Evolutionary conservation across 306 rosid species (phyloP).

Genomic region (Trifolium repens): DNA sequence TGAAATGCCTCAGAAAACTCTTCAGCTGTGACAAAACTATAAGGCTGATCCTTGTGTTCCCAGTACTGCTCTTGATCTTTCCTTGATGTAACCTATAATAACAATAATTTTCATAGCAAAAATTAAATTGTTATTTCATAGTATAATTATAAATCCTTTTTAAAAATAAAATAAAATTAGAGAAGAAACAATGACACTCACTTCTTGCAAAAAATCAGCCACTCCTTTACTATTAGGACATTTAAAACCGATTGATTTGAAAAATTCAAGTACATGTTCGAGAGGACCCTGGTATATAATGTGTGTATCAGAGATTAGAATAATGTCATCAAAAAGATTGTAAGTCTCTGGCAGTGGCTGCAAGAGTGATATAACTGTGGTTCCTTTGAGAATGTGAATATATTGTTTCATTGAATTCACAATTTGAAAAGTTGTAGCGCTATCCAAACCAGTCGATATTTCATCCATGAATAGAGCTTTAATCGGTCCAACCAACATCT

Average conservation of each 20-base stretch:
- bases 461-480: conserved; percentile 66
- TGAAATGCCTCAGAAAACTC: conserved; percentile 50
- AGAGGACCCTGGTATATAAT: conserved; percentile 68
- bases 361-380: conserved; percentile 56
- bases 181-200: conserved; percentile 34
- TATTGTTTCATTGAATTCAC: conserved; percentile 62
- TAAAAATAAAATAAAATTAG: background rate
- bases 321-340: conserved; percentile 20
- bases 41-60: conserved; percentile 26
- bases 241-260: background rate
- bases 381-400: conserved; percentile 60
- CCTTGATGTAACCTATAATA: conserved; percentile 56
- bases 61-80: conserved; percentile 66
- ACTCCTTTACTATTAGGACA: conserved; percentile 69
- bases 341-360: conserved; percentile 42
- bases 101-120: background rate
- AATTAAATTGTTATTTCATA: background rate
- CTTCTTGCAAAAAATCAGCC: conserved; percentile 69
- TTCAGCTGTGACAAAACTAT: conserved; percentile 49
- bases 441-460: conserved; percentile 60
- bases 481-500: conserved; percentile 69
- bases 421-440: conserved; percentile 65
- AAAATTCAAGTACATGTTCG: conserved; percentile 58
- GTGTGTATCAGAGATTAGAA: conserved; percentile 63
- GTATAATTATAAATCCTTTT: background rate